Evolutionary conservation across 2,329 filamentous ascomycete species (phyloP), one percentile per base, ranked within the genome.

Genomic region (Juglanconis juglandina): DNA sequence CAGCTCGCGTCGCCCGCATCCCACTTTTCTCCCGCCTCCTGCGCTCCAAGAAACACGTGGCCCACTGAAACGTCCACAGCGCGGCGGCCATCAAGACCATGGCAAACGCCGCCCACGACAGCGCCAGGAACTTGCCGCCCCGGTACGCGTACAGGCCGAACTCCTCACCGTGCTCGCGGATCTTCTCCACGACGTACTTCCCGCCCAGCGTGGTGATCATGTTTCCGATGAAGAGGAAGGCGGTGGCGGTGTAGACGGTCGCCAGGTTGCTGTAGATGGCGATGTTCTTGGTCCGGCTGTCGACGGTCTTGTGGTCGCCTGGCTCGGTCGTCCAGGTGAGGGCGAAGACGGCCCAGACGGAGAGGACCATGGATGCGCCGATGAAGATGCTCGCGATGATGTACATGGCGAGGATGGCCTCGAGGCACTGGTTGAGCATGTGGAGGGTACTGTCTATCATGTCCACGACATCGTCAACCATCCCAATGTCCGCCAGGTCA

Each of bases 61-160:
- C 24, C 14, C 46, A 48, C 24, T 48, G 24, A 24, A 56, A 48
- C 17, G 44, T 48, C 80, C 80, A 83, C 66, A 76, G 81, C 2
- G 73, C 33, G 6, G 72, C 56, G 0, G 73, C 66, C 1, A 72
- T 62, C 5, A 74, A 67, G 75, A 82, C 81, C 62, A 78, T 68
- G 5, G 66, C 78, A 11, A 80, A 75, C 1, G 80, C 72, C 3
- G 78, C 73, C 81, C 80, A 84, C 3, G 75, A 75, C 52, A 83
- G 66, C 35, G 66, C 72, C 64, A 77, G 72, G 62, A 84, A 80
- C 69, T 77, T 76, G 50, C 57, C 65, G 11, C 82, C 81, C 13
- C 70, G 64, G 11, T 69, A 65, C 0, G 79, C 81, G 3, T 74
- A 72, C 35, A 84, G 70, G 44, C 80, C 81, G 8, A 80, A 70